Evolutionary conservation across 2,329 filamentous ascomycete species (phyloP), one percentile per base, ranked within the genome.

Genomic region (Pseudogymnoascus sp.): DNA sequence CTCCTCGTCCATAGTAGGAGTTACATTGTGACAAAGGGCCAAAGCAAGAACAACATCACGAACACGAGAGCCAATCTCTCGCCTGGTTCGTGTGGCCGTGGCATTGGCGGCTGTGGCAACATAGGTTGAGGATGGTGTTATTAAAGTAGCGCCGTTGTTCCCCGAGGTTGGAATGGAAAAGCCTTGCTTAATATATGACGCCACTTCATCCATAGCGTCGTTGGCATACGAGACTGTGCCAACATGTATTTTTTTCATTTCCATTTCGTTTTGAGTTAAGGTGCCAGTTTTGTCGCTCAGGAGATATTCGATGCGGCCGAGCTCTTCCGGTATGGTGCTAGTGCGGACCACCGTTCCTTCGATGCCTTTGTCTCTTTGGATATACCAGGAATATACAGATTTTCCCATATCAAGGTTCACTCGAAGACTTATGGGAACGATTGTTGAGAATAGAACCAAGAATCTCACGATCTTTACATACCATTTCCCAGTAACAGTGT

Each of bases 391-490:
- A 75, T 97, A 99, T 1, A 95, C 91, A 62, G 90, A 93, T 76
- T 99, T 99, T 40, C 93, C 96, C 84, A 99, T 88, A 72, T 99
- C 95, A 16, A 99, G 81, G 72, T 99, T 99, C 68, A 99, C 95
- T 60, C 95, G 89, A 68, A 99, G 80, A 76, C 92, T 96, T 75
- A 99, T 97, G 1, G 95, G 95, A 25, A 99, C 96, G 71, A 99
- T 99, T 0, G 93, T 97, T n/a, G 93, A 97, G 79, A 99, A 99
- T 0, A 99, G 81, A 65, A 99, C 96, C 66, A 99, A 78, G 73
- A 97, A 99, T n/a, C 93, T 88, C 87, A 96, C 95, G 70, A 97
- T 96, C 67, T 96, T 93, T 68, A 97, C 87, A 74, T 97, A 99
- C 95, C 95, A 99, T 23, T 83, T 78, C 61, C 85, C 83, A 18